Evolutionary conservation across 768 basidiomycete genomes (phyloP).

Genomic region (Kwoniella sp.): DNA sequence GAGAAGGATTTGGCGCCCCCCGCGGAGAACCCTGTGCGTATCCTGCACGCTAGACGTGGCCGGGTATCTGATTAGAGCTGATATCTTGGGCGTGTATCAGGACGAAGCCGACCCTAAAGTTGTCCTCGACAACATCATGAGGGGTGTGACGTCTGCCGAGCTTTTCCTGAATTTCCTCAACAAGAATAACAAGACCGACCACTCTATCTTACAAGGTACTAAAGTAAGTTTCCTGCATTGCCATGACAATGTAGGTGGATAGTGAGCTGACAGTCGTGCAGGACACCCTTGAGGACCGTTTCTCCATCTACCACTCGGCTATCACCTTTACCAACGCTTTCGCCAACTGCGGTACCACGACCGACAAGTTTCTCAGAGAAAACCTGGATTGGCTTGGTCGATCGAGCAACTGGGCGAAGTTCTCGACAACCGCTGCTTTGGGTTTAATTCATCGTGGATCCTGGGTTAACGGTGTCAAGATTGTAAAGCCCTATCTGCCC

Average conservation of each 20-base stretch:
- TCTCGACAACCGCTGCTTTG: slow-evolving; percentile 92
- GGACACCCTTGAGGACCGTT: slow-evolving; percentile 63
- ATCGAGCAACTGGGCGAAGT: slow-evolving; percentile 98
- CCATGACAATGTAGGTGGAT: neutral
- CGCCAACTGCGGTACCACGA: slow-evolving; percentile 97
- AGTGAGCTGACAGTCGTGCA: neutral
- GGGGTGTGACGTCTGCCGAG: slow-evolving; percentile 87
- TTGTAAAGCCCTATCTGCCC: slow-evolving; percentile 92
- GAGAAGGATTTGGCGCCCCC: slow-evolving; percentile 29
- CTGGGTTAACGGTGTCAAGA: slow-evolving; percentile 86
- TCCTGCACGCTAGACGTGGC: neutral
- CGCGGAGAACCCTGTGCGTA: slow-evolving; percentile 18
- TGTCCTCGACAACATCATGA: slow-evolving; percentile 77
- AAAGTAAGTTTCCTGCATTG: slow-evolving; percentile 64
- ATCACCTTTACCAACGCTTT: slow-evolving; percentile 96
- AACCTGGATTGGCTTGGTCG: slow-evolving; percentile 95
- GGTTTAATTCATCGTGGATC: slow-evolving; percentile 98
- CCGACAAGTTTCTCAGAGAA: slow-evolving; percentile 87
- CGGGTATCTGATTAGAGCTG: slow-evolving; percentile 2
- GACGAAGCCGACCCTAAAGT: slow-evolving; percentile 21
- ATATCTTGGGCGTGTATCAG: slow-evolving; percentile 14
- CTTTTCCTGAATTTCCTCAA: slow-evolving; percentile 93
- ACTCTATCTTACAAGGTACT: slow-evolving; percentile 86
- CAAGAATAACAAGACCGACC: slow-evolving; percentile 89
- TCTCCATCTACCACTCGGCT: slow-evolving; percentile 96